Conservation (phyloP, 2,329 filamentous ascomycete species). For the Trichoderma harzianum region DNA sequence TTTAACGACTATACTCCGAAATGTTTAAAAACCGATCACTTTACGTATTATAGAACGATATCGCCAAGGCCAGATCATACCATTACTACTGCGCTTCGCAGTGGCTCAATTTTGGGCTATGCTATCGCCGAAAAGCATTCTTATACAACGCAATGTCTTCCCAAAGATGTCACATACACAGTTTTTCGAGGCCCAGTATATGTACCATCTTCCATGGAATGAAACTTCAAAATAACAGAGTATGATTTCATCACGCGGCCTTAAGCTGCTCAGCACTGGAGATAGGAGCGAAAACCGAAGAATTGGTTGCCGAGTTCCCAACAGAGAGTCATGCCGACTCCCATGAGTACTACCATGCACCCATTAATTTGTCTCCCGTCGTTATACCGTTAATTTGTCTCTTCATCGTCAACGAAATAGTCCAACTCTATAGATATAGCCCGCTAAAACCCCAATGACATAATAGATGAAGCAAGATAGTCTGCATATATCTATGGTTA, state of each 20-base stretch:
- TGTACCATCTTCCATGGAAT: neutral
- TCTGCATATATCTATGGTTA: neutral
- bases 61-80: neutral
- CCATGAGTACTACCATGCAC: neutral
- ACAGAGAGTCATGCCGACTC: neutral
- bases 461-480: neutral
- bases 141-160: neutral
- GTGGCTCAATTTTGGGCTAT: neutral
- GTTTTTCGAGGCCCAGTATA: fast-evolving
- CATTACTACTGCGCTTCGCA: neutral
- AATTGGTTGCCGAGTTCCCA: neutral
- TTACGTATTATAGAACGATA: neutral
- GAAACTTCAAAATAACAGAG: neutral
- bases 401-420: neutral
- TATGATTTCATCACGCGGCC: neutral
- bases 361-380: neutral
- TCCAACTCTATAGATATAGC: neutral
- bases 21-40: neutral
- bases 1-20: neutral
- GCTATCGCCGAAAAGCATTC: neutral
- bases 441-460: neutral
- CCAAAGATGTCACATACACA: neutral
- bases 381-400: neutral
- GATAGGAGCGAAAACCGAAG: neutral
- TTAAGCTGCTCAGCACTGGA: neutral